Percentiles rank a stretch among this genome's conserved stretches.
Evolutionary conservation across 2,329 filamentous ascomycete species (phyloP).

Genomic region (Ceratocystis lukuohia): DNA sequence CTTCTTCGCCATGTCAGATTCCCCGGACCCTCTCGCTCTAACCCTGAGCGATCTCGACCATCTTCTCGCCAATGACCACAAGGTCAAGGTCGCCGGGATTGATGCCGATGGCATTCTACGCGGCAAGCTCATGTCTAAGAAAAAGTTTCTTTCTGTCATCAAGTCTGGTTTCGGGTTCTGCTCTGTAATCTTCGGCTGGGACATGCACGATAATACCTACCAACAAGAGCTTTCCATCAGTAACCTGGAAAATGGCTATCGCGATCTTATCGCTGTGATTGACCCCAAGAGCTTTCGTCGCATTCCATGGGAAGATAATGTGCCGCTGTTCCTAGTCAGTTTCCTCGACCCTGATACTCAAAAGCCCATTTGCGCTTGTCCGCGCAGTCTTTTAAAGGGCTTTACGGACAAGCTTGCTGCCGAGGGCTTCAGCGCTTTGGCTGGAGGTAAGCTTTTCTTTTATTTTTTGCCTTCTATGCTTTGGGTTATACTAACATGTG

Average conservation of each 20-base stretch:
- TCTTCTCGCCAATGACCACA: constrained; percentile 56
- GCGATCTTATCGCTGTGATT: constrained; percentile 69
- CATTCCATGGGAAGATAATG: constrained; percentile 81
- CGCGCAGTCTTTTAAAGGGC: constrained; percentile 58
- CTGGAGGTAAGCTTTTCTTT: constrained; percentile 52
- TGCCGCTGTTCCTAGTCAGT: constrained; percentile 73
- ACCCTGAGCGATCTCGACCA: constrained; percentile 52
- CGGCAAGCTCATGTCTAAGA: constrained; percentile 83
- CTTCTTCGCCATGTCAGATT: constrained; percentile 23
- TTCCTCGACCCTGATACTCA: constrained; percentile 72
- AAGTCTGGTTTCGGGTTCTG: constrained; percentile 80
- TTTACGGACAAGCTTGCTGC: constrained; percentile 53
- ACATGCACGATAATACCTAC: constrained; percentile 92
- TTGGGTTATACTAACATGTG: neutral
- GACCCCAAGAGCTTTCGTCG: constrained; percentile 66
- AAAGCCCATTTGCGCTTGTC: constrained; percentile 61
- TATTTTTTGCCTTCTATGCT: neutral
- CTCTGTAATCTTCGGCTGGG: constrained; percentile 89
- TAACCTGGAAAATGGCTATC: constrained; percentile 82
- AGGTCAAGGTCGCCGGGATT: constrained; percentile 76
- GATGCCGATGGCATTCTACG: constrained; percentile 80
- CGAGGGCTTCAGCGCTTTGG: constrained; percentile 69
- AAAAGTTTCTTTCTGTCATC: constrained; percentile 80
- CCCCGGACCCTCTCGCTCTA: constrained; percentile 35
- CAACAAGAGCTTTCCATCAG: constrained; percentile 72